Evolutionary conservation across 306 rosid genomes (phyloP).

Genomic region (Lathyrus sativus): DNA sequence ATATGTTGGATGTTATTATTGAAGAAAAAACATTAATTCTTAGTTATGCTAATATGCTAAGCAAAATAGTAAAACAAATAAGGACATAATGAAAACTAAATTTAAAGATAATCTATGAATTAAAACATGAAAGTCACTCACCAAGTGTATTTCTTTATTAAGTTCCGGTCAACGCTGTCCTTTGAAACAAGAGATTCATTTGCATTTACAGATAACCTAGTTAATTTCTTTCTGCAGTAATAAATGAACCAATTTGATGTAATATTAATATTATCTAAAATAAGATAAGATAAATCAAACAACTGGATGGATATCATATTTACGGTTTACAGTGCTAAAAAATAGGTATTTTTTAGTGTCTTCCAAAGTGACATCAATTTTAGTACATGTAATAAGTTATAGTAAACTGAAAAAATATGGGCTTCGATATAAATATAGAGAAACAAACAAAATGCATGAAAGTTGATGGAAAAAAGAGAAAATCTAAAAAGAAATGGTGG

Average conservation of each 20-base stretch:
- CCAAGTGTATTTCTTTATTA: conserved; percentile 77
- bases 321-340: conserved; percentile 26
- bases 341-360: conserved; percentile 6
- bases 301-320: conserved; percentile 10
- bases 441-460: background rate
- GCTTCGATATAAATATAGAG: conserved; percentile 15
- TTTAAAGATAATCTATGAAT: conserved; percentile 12
- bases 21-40: background rate
- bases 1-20: background rate
- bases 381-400: conserved; percentile 18
- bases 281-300: conserved; percentile 1
- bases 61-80: background rate
- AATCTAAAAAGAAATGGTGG: background rate
- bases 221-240: conserved; percentile 78
- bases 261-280: background rate
- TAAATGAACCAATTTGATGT: conserved; percentile 18
- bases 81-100: background rate
- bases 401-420: conserved; percentile 15
- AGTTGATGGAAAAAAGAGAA: conserved; percentile 5
- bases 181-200: conserved; percentile 73
- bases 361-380: conserved; percentile 24
- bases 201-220: conserved; percentile 80
- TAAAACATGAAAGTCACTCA: conserved; percentile 46
- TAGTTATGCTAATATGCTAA: background rate
- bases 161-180: conserved; percentile 65